Conservation (phyloP, 176 grass and related monocot genomes). For the Poa pratensis region DNA sequence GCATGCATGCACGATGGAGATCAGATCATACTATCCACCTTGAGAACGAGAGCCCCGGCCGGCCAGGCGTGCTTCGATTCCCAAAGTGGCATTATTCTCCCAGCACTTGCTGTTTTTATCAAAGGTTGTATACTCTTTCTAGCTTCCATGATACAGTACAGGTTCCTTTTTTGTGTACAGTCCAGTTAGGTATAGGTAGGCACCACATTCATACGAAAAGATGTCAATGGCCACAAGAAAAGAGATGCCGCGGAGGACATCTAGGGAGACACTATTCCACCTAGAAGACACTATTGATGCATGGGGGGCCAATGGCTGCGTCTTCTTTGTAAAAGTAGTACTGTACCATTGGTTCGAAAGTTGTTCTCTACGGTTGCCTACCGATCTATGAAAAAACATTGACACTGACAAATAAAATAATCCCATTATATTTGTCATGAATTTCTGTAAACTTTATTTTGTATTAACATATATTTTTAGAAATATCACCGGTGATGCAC, state of each 20-base stretch:
- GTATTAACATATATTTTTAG: too few relatives aligned
- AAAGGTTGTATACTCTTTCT: slow-evolving; percentile 30
- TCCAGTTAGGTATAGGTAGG: slow-evolving; percentile 1
- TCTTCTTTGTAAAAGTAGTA: too few relatives aligned
- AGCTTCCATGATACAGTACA: slow-evolving; percentile 35
- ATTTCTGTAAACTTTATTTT: too few relatives aligned
- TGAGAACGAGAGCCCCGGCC: background rate
- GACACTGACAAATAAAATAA: too few relatives aligned
- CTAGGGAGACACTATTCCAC: background rate
- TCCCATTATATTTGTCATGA: too few relatives aligned
- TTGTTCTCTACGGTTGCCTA: too few relatives aligned
- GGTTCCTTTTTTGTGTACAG: slow-evolving; percentile 2
- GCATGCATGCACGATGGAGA: slow-evolving; percentile 9
- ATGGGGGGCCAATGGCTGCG: too few relatives aligned
- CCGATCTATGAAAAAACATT: too few relatives aligned
- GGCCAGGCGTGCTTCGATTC: slow-evolving; percentile 15
- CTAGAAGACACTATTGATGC: too few relatives aligned
- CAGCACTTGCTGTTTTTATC: slow-evolving; percentile 37
- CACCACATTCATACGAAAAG: background rate
- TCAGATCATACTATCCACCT: slow-evolving; percentile 36
- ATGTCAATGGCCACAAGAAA: background rate
- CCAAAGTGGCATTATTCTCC: slow-evolving; percentile 43
- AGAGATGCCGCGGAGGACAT: background rate
- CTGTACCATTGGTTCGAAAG: too few relatives aligned
- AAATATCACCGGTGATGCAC: too few relatives aligned